Conservation (phyloP, 345 rosid genomes). For the Murraya paniculata region DNA sequence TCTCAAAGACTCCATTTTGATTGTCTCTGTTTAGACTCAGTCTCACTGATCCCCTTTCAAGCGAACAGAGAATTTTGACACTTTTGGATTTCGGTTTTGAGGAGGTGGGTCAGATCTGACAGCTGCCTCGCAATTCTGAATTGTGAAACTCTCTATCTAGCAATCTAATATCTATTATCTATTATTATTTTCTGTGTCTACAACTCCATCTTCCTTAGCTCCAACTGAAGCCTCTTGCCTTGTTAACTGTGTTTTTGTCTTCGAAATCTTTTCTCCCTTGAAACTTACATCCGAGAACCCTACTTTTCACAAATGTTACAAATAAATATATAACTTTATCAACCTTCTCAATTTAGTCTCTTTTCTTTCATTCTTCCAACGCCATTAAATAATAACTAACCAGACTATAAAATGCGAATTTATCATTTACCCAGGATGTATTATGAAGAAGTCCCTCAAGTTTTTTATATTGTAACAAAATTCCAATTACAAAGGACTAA, state of each 20-base stretch:
- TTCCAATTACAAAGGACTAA: no score
- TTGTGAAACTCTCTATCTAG: not conserved
- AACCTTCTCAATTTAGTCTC: no score
- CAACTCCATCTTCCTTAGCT: not conserved
- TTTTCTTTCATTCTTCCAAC: no score
- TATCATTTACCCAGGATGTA: no score
- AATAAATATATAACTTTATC: no score
- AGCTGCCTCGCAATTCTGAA: not conserved
- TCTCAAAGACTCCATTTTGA: constrained; percentile 77
- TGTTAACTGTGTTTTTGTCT: not conserved
- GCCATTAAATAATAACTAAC: no score
- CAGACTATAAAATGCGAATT: no score
- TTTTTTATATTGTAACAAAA: no score
- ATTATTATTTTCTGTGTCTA: not conserved
- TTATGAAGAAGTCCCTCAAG: no score
- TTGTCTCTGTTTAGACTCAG: not conserved
- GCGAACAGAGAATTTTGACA: not conserved
- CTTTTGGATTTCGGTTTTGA: not conserved
- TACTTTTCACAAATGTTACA: no score
- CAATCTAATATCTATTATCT: no score
- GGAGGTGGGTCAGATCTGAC: constrained; percentile 13
- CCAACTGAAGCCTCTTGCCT: not conserved
- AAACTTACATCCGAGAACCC: not conserved
- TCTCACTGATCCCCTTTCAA: not conserved
- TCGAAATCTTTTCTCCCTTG: not conserved